Evolutionary conservation across 176 grass and related monocot species (phyloP).

Genomic region (Oropetium thomaeum): DNA sequence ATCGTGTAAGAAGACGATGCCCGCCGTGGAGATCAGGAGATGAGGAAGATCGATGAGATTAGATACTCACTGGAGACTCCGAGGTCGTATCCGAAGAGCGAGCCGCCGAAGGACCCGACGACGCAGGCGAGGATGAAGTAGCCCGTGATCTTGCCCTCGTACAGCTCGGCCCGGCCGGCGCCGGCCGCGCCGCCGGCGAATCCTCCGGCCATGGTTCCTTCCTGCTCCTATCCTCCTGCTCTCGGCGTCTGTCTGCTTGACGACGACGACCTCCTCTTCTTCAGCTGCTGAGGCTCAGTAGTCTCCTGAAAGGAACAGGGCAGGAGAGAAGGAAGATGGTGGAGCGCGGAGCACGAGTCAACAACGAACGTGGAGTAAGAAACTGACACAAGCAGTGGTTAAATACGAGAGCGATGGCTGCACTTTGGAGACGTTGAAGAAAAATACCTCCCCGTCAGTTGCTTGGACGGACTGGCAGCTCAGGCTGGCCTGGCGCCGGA

Average conservation of each 20-base stretch:
- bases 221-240: not conserved
- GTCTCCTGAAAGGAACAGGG: not conserved
- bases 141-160: constrained; percentile 77
- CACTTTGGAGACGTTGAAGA: too few relatives aligned
- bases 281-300: not conserved
- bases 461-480: constrained; percentile 16
- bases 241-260: not conserved
- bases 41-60: not conserved
- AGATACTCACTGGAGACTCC: constrained; percentile 78
- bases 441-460: not conserved
- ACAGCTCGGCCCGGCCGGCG: constrained; percentile 57
- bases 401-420: not conserved
- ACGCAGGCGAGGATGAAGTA: constrained; percentile 92
- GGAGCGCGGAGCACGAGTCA: constrained; percentile 10
- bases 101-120: constrained; percentile 92
- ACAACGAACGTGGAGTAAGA: constrained; percentile 1
- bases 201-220: constrained; percentile 63
- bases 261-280: not conserved
- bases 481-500: not conserved
- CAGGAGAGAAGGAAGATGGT: not conserved
- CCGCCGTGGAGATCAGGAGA: too few relatives aligned
- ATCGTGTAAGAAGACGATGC: too few relatives aligned
- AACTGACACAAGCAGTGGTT: not conserved
- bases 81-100: constrained; percentile 98
- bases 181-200: constrained; percentile 43